These are phyloP conservation scores for Boletus eberwhitei DNA, from an alignment of 768 basidiomycete genomes.

Conservation along the genomic window DNA sequence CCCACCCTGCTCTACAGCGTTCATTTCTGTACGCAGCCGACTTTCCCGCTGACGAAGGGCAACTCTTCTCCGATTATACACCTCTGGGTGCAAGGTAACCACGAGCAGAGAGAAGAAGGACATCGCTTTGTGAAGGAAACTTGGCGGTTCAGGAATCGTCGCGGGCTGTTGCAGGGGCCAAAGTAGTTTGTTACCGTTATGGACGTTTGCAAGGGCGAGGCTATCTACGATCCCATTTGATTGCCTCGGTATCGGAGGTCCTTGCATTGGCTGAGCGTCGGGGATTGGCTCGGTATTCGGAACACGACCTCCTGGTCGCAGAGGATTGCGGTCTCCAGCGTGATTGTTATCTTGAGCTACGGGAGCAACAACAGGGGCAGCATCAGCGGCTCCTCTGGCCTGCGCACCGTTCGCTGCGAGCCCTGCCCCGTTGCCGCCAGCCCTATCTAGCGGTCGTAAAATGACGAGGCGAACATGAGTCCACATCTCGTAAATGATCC, in stretches of 20 bases:
- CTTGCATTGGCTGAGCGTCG: slow-evolving; percentile 21
- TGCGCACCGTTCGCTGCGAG: slow-evolving; percentile 20
- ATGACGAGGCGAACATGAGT: slow-evolving; percentile 54
- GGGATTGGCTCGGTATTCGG: slow-evolving; percentile 16
- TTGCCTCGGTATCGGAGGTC: slow-evolving; percentile 30
- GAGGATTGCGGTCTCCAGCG: slow-evolving; percentile 15
- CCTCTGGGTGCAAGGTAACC: slow-evolving; percentile 66
- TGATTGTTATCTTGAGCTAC: slow-evolving; percentile 14
- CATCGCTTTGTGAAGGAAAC: slow-evolving; percentile 44
- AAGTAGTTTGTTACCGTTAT: slow-evolving; percentile 48
- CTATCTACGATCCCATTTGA: slow-evolving; percentile 42
- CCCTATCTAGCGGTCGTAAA: slow-evolving; percentile 37
- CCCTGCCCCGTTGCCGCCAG: slow-evolving; percentile 22
- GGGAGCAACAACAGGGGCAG: slow-evolving; percentile 24
- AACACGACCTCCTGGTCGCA: slow-evolving; percentile 11
- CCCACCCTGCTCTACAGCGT: slow-evolving; percentile 29
- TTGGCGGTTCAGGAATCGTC: slow-evolving; percentile 38
- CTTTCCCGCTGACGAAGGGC: slow-evolving; percentile 63
- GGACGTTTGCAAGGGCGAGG: slow-evolving; percentile 56
- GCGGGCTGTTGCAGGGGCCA: slow-evolving; percentile 34
- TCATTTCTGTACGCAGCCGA: slow-evolving; percentile 62
- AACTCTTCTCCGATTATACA: slow-evolving; percentile 65
- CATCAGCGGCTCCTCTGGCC: slow-evolving; percentile 16
- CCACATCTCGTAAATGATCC: slow-evolving; percentile 78
- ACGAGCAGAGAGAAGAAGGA: slow-evolving; percentile 57